A percentile compares a stretch with the other conserved stretches of the same genome.
Evolutionary conservation across 2,329 filamentous ascomycete species (phyloP).

Genomic region (Diaporthe citrichinensis): DNA sequence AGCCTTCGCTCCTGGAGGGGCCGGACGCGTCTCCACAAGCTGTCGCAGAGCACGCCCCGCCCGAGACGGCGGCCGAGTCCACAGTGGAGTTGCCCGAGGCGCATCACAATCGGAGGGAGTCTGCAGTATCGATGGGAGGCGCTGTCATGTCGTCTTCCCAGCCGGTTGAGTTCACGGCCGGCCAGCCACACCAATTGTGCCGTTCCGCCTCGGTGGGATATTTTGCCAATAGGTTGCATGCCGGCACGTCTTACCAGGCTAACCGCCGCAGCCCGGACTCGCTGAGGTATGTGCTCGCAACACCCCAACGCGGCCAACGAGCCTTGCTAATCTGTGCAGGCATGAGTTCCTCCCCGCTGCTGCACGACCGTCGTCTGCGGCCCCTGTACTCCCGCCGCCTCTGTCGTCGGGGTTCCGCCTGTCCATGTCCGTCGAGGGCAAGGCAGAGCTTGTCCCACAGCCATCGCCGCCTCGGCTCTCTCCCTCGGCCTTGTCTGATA

Average conservation of each 20-base stretch:
- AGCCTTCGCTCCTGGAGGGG: slow-evolving; percentile 24
- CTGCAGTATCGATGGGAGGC: slow-evolving; percentile 29
- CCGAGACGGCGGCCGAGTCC: slow-evolving; percentile 33
- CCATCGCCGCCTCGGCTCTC: slow-evolving; percentile 64
- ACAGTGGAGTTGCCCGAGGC: slow-evolving; percentile 15
- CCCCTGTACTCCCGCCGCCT: slow-evolving; percentile 55
- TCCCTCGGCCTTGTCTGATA: slow-evolving; percentile 41
- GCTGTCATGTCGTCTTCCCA: slow-evolving; percentile 44
- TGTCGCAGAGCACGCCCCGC: slow-evolving; percentile 20
- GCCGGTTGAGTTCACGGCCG: slow-evolving; percentile 44
- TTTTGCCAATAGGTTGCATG: slow-evolving; percentile 70
- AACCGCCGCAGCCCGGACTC: slow-evolving; percentile 59
- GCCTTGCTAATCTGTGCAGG: slow-evolving; percentile 49
- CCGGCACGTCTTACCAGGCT: slow-evolving; percentile 66
- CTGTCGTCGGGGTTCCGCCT: slow-evolving; percentile 77
- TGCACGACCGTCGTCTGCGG: slow-evolving; percentile 58
- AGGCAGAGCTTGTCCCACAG: slow-evolving; percentile 86
- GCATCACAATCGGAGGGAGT: slow-evolving; percentile 30
- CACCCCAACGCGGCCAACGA: neutral
- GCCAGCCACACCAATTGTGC: slow-evolving; percentile 39
- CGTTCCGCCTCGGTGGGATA: slow-evolving; percentile 62
- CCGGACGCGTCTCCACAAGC: slow-evolving; percentile 34
- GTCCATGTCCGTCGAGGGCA: slow-evolving; percentile 88
- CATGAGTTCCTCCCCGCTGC: slow-evolving; percentile 60
- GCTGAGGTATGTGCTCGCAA: slow-evolving; percentile 56